A percentile compares a stretch with the other conserved stretches of the same genome.
Conservation (phyloP, 2,329 filamentous ascomycete species). For the Apiospora koreana region DNA sequence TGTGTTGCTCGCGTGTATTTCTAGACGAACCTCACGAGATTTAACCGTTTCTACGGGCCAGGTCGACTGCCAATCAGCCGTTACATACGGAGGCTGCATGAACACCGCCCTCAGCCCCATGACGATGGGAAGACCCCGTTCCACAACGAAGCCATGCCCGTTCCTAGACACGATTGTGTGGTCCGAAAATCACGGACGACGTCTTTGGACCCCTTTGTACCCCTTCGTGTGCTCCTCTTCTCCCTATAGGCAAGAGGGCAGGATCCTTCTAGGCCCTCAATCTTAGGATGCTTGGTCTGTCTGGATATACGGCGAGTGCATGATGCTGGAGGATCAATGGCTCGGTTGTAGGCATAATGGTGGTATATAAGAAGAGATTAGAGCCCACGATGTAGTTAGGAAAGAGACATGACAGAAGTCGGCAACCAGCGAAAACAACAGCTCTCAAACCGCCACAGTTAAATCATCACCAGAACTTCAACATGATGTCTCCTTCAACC, state of each 20-base stretch:
- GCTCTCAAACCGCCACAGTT: background rate
- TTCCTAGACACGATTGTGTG: background rate
- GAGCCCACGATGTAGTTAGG: background rate
- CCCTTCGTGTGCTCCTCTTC: background rate
- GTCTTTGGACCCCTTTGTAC: background rate
- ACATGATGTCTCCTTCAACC: background rate
- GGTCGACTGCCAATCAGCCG: background rate
- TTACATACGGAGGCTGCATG: background rate
- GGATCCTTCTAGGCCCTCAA: background rate
- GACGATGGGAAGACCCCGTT: background rate
- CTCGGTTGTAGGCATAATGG: background rate
- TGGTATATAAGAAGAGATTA: background rate
- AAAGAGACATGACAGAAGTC: background rate
- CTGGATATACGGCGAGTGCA: background rate
- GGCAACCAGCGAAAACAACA: background rate
- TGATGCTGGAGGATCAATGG: background rate
- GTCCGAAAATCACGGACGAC: background rate
- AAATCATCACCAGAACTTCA: background rate
- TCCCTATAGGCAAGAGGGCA: background rate
- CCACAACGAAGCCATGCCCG: background rate
- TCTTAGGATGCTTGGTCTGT: background rate
- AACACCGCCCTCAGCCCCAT: background rate
- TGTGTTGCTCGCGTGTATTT: background rate
- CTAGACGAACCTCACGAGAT: background rate
- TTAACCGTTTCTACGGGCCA: background rate